Evolutionary conservation across 805 yeast genomes (phyloP), one percentile per base, ranked within the genome.

Genomic region (Kodamaea fukazawae): DNA sequence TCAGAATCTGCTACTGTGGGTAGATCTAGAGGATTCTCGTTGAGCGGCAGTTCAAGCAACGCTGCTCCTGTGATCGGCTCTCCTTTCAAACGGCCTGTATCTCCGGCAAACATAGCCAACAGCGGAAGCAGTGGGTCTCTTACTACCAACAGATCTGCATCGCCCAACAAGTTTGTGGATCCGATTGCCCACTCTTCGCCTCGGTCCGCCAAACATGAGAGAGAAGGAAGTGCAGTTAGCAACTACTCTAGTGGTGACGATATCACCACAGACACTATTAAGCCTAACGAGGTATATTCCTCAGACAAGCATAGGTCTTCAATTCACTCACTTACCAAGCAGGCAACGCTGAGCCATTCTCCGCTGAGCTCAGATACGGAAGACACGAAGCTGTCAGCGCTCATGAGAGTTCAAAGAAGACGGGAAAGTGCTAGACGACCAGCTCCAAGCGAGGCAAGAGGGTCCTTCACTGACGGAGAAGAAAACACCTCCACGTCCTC

Each of bases 331-430:
- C 49, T 65, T 11, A 48, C 61, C 3, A 55, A 52, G 38, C 60
- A 54, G 38, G 47, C 54, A 9, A 40, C 55, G 15, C 23, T 6
- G 8, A 20, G 23, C 8, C 23, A 20, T 38, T 71, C 79, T 2
- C 74, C 79, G 0, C 74, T 85, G 0, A 75, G 79, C 9, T 82
- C 90, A 0, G 90, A 83, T 50, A 79, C 74, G 8, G 91, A 82
- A 51, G 88, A 78, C 16, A 57, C 70, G 22, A 63, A 66, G 53
- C 60, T 61, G 34, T 65, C 75, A 2, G 83, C 84, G 0, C 57
- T 79, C 15, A 51, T 73, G 41, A 57, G 83, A 38, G 72, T 79
- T 1, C 73, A 72, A 29, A 73, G 70, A 43, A 66, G 86, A 43
- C 61, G 86, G 39, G 78, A 75, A 50, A 70, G 79, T 34, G 62